Percentiles rank a stretch among this genome's conserved stretches.
Conservation (phyloP, 306 rosid species). For the Malus domestica region DNA sequence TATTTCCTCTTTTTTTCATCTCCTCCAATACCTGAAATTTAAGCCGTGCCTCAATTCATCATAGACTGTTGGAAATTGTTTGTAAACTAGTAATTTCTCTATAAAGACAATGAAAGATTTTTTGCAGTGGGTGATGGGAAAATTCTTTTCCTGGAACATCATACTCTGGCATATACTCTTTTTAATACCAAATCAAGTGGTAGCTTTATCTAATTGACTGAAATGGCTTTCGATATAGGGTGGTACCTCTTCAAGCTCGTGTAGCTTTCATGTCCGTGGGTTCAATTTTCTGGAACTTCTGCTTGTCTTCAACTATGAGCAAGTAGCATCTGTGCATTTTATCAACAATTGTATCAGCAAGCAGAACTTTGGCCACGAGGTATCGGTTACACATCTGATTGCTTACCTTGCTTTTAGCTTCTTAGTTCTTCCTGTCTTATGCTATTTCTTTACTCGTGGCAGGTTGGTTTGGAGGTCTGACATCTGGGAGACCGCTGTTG, state of each 20-base stretch:
- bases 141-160: not conserved
- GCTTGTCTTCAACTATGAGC: constrained; percentile 77
- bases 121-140: not conserved
- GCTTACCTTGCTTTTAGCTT: constrained; percentile 8
- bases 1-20: not conserved
- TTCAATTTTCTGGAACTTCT: constrained; percentile 90
- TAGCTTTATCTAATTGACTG: not conserved
- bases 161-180: not conserved
- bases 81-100: not conserved
- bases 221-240: constrained; percentile 43
- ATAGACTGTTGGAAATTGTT: not conserved
- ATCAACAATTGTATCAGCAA: constrained; percentile 3
- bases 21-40: not conserved
- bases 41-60: not conserved
- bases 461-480: constrained; percentile 15
- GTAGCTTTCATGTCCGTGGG: constrained; percentile 90
- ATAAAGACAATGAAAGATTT: not conserved
- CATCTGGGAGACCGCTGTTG: not conserved
- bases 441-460: constrained; percentile 3
- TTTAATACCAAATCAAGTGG: not conserved
- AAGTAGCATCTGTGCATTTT: constrained; percentile 35
- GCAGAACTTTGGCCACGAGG: constrained; percentile 24
- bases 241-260: constrained; percentile 89
- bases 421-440: not conserved
- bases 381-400: constrained; percentile 1